Evolutionary conservation across 129 eudicot species (phyloP).

Genomic region (Chrysanthemum makinoi): DNA sequence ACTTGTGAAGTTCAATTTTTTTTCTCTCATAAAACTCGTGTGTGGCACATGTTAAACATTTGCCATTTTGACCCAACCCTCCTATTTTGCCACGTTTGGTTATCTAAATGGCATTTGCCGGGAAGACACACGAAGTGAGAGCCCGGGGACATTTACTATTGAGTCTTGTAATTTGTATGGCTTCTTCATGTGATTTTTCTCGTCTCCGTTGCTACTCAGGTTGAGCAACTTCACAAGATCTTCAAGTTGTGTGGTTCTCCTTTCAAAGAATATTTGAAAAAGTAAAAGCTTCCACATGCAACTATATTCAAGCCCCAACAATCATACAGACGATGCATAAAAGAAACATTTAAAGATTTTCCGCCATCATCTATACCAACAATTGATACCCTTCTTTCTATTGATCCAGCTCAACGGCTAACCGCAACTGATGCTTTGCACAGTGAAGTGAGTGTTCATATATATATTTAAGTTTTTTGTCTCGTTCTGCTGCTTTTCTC

Average conservation of each 20-base stretch:
- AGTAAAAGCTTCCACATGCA: constrained; percentile 91
- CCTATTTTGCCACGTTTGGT: too few species aligned
- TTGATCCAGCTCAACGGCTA: constrained; percentile 81
- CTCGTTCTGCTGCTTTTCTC: not conserved
- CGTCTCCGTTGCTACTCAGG: constrained; percentile 37
- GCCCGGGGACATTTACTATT: too few species aligned
- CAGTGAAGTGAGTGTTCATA: constrained; percentile 64
- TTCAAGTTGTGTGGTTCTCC: constrained; percentile 96
- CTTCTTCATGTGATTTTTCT: constrained; percentile 26
- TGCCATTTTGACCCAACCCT: too few species aligned
- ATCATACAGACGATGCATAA: constrained; percentile 75
- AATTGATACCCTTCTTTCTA: constrained; percentile 74
- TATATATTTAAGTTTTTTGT: not conserved
- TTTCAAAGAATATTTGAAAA: constrained; percentile 89
- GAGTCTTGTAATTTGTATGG: constrained; percentile 11
- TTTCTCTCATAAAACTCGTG: too few species aligned
- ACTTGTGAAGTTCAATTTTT: too few species aligned
- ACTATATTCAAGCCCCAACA: constrained; percentile 88
- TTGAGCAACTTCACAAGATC: constrained; percentile 88
- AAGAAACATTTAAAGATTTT: constrained; percentile 74
- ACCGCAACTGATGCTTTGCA: constrained; percentile 76
- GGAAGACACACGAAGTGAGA: too few species aligned
- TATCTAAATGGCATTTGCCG: too few species aligned
- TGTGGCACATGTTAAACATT: too few species aligned
- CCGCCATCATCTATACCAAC: constrained; percentile 74